Evolutionary conservation across 352 stramenopile species (phyloP).

Genomic region (Phytophthora aleatoria): DNA sequence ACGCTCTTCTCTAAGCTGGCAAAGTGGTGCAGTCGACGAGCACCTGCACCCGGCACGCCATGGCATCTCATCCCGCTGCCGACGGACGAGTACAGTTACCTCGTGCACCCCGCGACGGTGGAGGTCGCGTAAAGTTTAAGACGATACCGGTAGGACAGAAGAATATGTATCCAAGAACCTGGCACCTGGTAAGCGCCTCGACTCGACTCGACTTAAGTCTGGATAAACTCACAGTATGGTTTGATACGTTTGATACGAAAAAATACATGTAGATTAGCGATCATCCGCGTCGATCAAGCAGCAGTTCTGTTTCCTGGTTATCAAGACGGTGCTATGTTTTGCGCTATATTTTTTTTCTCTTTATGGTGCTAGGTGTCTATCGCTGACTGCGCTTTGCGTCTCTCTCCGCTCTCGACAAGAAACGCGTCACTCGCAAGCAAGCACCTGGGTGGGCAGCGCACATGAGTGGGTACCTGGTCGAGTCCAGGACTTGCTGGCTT

Average conservation of each 20-base stretch:
- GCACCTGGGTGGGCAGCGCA: constrained; percentile 18
- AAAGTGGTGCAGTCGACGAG: constrained; percentile 40
- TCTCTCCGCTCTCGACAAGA: neutral
- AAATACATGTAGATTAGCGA: constrained; percentile 43
- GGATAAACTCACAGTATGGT: neutral
- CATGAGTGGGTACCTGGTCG: constrained; percentile 5
- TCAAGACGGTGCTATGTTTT: neutral
- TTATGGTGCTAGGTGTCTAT: constrained; percentile 29
- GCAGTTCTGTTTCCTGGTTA: too few species aligned
- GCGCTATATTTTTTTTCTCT: constrained; percentile 18
- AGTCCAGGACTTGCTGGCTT: constrained; percentile 4
- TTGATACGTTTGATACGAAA: constrained; percentile 21
- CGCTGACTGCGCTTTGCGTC: neutral
- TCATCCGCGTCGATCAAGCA: neutral
- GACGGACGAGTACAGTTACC: constrained; percentile 42
- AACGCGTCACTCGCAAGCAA: constrained; percentile 24
- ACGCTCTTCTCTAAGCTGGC: constrained; percentile 34
- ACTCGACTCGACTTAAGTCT: constrained; percentile 20
- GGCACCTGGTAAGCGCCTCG: constrained; percentile 4
- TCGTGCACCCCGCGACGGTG: constrained; percentile 41
- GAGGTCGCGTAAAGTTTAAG: constrained; percentile 41
- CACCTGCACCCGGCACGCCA: constrained; percentile 17
- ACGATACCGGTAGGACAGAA: constrained; percentile 5
- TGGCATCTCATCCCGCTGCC: constrained; percentile 39
- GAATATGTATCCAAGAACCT: constrained; percentile 7